Base-by-base conservation (phyloP, 805 yeast genomes). In the Blastobotrys muscicola region DNA sequence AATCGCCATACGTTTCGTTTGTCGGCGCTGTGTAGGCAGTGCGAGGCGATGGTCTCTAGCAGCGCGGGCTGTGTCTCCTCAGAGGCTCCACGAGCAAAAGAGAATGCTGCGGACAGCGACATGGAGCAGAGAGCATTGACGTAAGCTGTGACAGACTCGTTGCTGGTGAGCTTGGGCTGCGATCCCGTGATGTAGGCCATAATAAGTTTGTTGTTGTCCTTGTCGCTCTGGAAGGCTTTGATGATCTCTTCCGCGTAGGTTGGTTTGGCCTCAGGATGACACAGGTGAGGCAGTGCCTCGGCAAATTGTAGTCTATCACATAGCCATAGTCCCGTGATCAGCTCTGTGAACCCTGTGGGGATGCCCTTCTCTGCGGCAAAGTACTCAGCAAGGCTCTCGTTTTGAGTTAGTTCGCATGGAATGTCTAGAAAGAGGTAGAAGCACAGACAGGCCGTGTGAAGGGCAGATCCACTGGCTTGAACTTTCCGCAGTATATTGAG, bases 361-460 rank as follows among this genome's bases (percentile, higher is more conserved):
- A 52, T 32, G 36, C 43, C 53, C 12, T 45, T 33, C 41, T 49
- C 55, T 12, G 42, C 43, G 34, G 49, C 51, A 40, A 37, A 52
- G 38, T 51, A 50, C 10, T 29, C 39, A 4, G 55, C 51, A 23
- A 52, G 33, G 20, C 41, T 35, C 35, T 46, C 50, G 12, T 46
- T 36, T 7, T 14, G 29, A 33, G 42, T 31, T 7, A 42, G 36
- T 11, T 37, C 36, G n/a, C 37, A 38, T 4, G 48, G 50, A 36
- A 46, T 50, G 35, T 52, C 54, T 16, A 51, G 38, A 31, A 53
- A 49, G 14, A 51, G 31, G 42, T 51, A 53, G 36, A 44, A 47
- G 11, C 47, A 30, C 9, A 51, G 31, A 38, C 47, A 45, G 2
- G 54, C 49, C 41, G 46, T 47, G 36, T 47, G 33, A 9, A 44